phyloP scores from a whole-genome alignment of 805 yeast genomes.

The Starmera amethionina region DNA sequence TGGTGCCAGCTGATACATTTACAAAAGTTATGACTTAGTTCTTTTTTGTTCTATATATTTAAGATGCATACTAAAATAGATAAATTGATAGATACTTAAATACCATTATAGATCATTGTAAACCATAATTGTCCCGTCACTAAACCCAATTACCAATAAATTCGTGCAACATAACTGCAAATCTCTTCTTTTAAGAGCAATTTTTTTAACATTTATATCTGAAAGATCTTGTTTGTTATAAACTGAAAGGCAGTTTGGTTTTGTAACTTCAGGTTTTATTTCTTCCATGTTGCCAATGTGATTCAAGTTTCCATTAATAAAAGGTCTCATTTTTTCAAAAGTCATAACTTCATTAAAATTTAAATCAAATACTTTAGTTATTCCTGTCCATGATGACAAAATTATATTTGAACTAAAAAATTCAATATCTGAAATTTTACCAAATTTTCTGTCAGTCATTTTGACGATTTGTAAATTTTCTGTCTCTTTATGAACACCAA shows the following conservation, averaged over 20 bases:
- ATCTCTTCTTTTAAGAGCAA: conserved; percentile 14
- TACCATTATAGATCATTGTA: conserved; percentile 16
- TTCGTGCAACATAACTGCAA: conserved; percentile 8
- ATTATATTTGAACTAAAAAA: conserved; percentile 17
- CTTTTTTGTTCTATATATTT: background rate
- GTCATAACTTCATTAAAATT: conserved; percentile 2
- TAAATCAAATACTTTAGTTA: conserved; percentile 23
- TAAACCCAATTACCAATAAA: conserved; percentile 40
- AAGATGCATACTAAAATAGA: background rate
- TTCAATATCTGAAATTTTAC: conserved; percentile 25
- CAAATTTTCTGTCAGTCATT: conserved; percentile 18
- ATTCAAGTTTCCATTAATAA: conserved; percentile 18
- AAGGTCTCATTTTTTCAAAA: conserved; percentile 16
- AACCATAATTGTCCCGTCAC: conserved; percentile 42
- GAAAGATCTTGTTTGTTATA: conserved; percentile 1
- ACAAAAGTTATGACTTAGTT: background rate
- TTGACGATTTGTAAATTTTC: background rate
- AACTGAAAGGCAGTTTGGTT: conserved; percentile 20
- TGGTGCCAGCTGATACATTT: background rate
- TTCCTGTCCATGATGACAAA: conserved; percentile 45
- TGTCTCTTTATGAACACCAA: conserved; percentile 21
- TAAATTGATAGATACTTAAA: background rate
- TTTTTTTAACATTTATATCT: conserved; percentile 3
- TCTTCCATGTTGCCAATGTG: conserved; percentile 21
- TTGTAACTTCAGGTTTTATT: conserved; percentile 13